Base-by-base conservation (phyloP, 768 basidiomycete genomes). In the Leccinum imitatum region DNA sequence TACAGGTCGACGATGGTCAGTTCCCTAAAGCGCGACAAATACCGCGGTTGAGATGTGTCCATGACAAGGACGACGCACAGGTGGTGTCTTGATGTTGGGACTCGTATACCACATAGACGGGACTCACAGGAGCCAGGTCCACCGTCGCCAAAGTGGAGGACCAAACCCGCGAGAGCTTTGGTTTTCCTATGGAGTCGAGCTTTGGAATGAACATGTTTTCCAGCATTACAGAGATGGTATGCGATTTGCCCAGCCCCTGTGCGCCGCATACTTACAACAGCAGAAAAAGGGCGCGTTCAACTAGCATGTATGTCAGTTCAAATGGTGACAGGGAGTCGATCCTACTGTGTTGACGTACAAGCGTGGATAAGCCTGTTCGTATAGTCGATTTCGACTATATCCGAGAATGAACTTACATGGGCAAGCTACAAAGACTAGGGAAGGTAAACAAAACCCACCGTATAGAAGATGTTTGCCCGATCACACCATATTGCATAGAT, bases 321-420 rank as follows among this genome's bases (percentile, higher is more conserved):
- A 13, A 50, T 11, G 27, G 57, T 23, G 35, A 35, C 35, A 14
- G 5, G 25, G 37, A n/a, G 21, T 52, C 47, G 21, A 11, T 31
- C 53, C 75, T 64, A 85, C 87, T 3, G 86, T 87, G 65, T 89
- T 89, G 13, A 87, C 64, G 65, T 89, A 89, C 6, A 88, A 54
- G 0, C 87, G 76, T 6, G 75, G 76, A 63, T 31, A 3, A 31
- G 31, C 31, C 31, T 31, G 10, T 31, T 31, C 31, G 31, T 11
- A 31, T 31, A 31, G 53, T 56, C 11, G 57, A 59, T 23, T 69
- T 73, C 51, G 76, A 75, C 11, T 70, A 54, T 79, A 62, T 11
- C 19, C 31, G 37, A 39, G 46, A 19, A 25, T 54, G 21, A 37
- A 31, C 11, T 19, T 11, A 3, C 14, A 23, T 15, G 30, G 25